Evolutionary conservation across 2,329 filamentous ascomycete genomes (phyloP).

Genomic region (Penicillium hordei): DNA sequence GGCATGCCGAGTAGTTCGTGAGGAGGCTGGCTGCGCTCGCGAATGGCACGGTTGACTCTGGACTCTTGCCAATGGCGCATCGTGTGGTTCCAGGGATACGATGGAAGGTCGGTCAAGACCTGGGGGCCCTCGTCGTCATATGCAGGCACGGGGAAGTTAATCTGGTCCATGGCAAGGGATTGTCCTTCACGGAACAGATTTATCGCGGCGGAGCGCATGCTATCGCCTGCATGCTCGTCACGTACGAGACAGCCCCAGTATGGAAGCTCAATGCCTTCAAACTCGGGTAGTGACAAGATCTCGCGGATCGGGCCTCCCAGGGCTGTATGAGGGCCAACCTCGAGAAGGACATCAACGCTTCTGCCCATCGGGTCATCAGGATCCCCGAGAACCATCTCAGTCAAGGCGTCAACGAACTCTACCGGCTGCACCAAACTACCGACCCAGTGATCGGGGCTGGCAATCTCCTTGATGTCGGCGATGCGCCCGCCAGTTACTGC

Average conservation of each 20-base stretch:
- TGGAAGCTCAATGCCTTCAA: neutral
- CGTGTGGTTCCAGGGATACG: neutral
- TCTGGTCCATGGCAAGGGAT: neutral
- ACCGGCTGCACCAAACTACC: conserved; percentile 6
- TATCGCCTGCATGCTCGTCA: neutral
- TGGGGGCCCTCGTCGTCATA: neutral
- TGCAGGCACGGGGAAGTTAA: neutral
- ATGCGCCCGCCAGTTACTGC: neutral
- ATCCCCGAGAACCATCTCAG: neutral
- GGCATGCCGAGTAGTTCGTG: neutral
- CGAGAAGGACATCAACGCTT: neutral
- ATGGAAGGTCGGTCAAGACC: neutral
- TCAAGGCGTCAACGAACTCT: conserved; percentile 2
- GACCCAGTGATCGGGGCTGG: conserved; percentile 8
- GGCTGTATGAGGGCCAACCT: neutral
- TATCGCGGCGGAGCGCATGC: neutral
- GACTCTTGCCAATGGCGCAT: neutral
- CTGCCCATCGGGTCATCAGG: neutral
- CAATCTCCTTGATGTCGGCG: neutral
- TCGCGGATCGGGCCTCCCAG: conserved; percentile 6
- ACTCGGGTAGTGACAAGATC: neutral
- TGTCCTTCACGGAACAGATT: neutral
- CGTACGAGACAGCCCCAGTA: neutral
- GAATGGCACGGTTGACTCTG: neutral
- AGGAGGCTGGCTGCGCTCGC: neutral